Evolutionary conservation across 2,329 filamentous ascomycete genomes (phyloP).

Genomic region (Coniochaeta sp.): DNA sequence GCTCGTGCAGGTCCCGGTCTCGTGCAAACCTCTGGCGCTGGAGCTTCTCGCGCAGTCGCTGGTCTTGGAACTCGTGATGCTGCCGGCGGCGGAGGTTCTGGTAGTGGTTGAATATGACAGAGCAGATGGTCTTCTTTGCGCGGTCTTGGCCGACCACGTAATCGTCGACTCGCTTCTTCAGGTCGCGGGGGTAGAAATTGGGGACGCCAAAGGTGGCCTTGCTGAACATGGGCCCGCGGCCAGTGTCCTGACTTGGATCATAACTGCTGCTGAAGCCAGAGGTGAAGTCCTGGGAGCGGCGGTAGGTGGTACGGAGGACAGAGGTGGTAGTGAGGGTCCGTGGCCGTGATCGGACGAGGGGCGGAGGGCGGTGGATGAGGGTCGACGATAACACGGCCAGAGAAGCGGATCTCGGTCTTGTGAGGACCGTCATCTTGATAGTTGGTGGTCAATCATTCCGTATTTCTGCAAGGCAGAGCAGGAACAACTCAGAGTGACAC

Average conservation of each 20-base stretch:
- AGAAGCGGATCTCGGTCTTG: not conserved
- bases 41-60: slow-evolving; percentile 51
- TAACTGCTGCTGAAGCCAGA: slow-evolving; percentile 53
- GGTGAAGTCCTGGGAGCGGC: slow-evolving; percentile 42
- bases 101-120: slow-evolving; percentile 95
- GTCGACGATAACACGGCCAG: not conserved
- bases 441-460: not conserved
- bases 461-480: not conserved
- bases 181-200: slow-evolving; percentile 55
- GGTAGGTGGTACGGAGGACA: slow-evolving; percentile 19
- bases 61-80: slow-evolving; percentile 65
- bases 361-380: not conserved
- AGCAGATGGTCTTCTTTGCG: slow-evolving; percentile 87
- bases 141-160: slow-evolving; percentile 95
- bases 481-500: not conserved
- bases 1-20: slow-evolving; percentile 50
- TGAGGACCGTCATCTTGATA: slow-evolving; percentile 2
- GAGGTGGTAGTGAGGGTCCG: slow-evolving; percentile 14
- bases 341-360: not conserved
- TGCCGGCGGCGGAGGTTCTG: slow-evolving; percentile 74
- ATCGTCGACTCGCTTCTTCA: slow-evolving; percentile 89
- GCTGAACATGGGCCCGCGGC: slow-evolving; percentile 52
- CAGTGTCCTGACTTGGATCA: slow-evolving; percentile 44
- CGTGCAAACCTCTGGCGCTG: slow-evolving; percentile 63
- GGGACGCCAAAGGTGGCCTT: slow-evolving; percentile 52